Base-by-base conservation (phyloP, 2,329 filamentous ascomycete genomes). In the Epicoccum sorghinum region DNA sequence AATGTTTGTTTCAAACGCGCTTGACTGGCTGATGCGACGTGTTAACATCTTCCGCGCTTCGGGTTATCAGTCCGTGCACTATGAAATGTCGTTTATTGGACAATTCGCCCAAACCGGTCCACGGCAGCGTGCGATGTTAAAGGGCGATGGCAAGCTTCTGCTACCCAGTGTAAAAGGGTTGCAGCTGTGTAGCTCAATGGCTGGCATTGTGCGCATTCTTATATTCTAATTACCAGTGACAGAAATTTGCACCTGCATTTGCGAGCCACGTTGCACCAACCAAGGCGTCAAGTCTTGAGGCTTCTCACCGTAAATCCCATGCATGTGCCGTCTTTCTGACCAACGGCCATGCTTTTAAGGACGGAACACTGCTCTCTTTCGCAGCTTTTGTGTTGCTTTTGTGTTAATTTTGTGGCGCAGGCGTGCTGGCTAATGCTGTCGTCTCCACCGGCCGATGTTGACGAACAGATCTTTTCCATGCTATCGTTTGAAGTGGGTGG, bases 231-330 rank as follows among this genome's bases (percentile, higher is more conserved):
- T 47, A 47, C 43, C 47, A 55, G 53, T 52, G 53, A 51, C 47
- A 47, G 39, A 47, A 51, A 37, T 45, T 40, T 33, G 39, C 53
- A 39, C 53, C 53, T 56, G 53, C 53, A 52, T 55, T 46, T 47
- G 52, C 46, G 46, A 38, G 53, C 53, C 53, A 56, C 53, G 53
- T 56, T 38, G 47, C 53, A 56, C 53, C 53, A 56, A 44, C 43
- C 53, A 55, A 36, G 38, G 43, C 43, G 14, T 30, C 14, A 25
- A 47, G 5, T 40, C 23, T 8, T 18, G 43, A 48, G 40, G 45
- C 42, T 14, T 47, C 42, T 47, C 47, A 47, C 53, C 38, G 53
- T 44, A 47, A 18, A 40, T 52, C 43, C 23, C 35, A 33, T 55
- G 46, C 46, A 46, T 27, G 27, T 33, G 27, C 30, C 30, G 14